These are phyloP conservation scores for Barnettozyma sp. DNA, from an alignment of 805 yeast genomes.

Conservation along the genomic window DNA sequence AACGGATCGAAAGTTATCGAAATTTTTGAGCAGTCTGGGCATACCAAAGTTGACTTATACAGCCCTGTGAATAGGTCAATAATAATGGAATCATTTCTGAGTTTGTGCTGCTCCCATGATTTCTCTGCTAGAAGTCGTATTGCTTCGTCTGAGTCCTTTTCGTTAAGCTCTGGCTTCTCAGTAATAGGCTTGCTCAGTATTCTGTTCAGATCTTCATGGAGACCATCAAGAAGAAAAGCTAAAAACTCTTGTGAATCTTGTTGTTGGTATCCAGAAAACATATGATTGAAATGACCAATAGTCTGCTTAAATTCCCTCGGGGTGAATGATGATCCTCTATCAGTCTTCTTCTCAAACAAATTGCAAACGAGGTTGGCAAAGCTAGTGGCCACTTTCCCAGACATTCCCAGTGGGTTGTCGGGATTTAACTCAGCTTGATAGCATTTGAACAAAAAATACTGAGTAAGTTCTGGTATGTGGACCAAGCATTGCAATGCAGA, in stretches of 20 bases:
- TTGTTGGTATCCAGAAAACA: constrained; percentile 77
- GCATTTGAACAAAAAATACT: constrained; percentile 61
- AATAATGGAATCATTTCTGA: constrained; percentile 78
- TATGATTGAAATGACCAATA: constrained; percentile 69
- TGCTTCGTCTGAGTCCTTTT: constrained; percentile 47
- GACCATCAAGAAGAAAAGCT: constrained; percentile 78
- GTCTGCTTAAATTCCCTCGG: constrained; percentile 77
- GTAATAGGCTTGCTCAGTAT: constrained; percentile 76
- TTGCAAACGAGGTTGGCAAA: constrained; percentile 65
- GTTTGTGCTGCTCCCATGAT: constrained; percentile 76
- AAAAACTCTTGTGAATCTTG: constrained; percentile 93
- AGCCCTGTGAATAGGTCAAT: constrained; percentile 84
- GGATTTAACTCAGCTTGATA: constrained; percentile 62
- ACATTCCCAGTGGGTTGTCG: constrained; percentile 78
- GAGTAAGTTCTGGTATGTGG: constrained; percentile 77
- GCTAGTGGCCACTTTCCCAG: constrained; percentile 72
- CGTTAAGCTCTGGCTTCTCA: constrained; percentile 77
- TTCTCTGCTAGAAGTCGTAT: constrained; percentile 58
- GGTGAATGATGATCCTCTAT: constrained; percentile 12
- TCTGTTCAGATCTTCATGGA: constrained; percentile 89
- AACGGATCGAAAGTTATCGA: constrained; percentile 93
- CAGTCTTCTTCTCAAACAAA: constrained; percentile 36
- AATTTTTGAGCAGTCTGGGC: constrained; percentile 76
- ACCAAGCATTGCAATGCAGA: constrained; percentile 85
- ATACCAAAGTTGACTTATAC: constrained; percentile 81